Evolutionary conservation across 441 rosid genomes (phyloP).

Genomic region (Theobroma grandiflorum): DNA sequence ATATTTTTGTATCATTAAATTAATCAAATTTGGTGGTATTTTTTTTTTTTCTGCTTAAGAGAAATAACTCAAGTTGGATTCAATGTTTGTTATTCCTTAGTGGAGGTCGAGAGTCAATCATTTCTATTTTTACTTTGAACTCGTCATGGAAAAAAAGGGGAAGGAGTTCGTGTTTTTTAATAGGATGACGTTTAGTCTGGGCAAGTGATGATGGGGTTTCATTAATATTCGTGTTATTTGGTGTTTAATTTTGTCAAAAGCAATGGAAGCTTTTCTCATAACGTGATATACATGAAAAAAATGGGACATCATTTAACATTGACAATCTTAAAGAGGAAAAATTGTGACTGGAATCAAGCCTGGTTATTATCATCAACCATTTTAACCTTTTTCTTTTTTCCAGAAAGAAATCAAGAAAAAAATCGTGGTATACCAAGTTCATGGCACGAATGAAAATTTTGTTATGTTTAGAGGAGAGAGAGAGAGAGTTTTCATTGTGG

Average conservation of each 20-base stretch:
- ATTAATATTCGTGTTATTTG: not conserved
- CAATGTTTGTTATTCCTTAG: not conserved
- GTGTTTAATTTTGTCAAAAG: not conserved
- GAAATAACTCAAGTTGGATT: not conserved
- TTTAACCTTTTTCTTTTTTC: not conserved
- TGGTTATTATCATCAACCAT: not conserved
- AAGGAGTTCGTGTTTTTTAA: too few species aligned
- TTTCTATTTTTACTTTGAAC: not conserved
- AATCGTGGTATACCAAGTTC: not conserved
- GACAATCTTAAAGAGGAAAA: not conserved
- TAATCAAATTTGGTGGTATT: too few species aligned
- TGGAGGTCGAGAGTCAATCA: not conserved
- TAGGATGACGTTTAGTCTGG: too few species aligned
- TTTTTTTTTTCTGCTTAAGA: not conserved
- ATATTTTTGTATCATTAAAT: too few species aligned
- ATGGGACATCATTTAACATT: not conserved
- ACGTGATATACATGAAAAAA: not conserved
- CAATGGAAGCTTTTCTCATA: not conserved
- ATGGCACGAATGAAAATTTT: not conserved
- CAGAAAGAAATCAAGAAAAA: not conserved
- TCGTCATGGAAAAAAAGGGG: not conserved
- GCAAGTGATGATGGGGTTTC: too few species aligned
- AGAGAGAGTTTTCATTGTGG: not conserved
- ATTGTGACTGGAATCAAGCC: not conserved
- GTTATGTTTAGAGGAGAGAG: not conserved